Evolutionary conservation across 306 rosid genomes (phyloP).

Genomic region (Inga laurina): DNA sequence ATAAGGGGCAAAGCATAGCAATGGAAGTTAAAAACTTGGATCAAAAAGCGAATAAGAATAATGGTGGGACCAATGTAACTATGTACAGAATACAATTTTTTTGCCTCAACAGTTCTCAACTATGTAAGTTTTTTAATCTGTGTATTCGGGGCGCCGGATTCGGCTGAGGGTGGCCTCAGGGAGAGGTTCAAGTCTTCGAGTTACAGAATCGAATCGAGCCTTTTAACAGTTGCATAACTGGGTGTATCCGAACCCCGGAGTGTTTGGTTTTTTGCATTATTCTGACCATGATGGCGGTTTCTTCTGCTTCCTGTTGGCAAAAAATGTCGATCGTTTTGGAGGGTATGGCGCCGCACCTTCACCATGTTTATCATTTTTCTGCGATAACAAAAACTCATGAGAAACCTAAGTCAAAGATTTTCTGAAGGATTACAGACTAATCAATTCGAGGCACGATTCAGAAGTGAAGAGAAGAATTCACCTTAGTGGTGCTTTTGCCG

Average conservation of each 20-base stretch:
- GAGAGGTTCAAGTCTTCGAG: not conserved
- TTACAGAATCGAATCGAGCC: not conserved
- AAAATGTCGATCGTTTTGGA: conserved; percentile 35
- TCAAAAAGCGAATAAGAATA: not conserved
- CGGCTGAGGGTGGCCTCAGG: not conserved
- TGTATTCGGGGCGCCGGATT: not conserved
- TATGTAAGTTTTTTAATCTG: not conserved
- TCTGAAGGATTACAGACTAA: not conserved
- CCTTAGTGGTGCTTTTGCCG: conserved; percentile 35
- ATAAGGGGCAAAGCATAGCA: not conserved
- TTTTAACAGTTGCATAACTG: not conserved
- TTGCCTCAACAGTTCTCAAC: not conserved
- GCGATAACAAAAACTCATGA: conserved; percentile 34
- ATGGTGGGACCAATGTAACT: not conserved
- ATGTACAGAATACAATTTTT: conserved; percentile 30
- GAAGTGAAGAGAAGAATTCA: conserved; percentile 29
- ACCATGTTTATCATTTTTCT: conserved; percentile 41
- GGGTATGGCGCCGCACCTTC: conserved; percentile 44
- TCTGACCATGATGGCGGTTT: conserved; percentile 30
- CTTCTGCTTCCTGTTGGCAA: conserved; percentile 42
- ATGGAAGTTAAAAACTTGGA: not conserved
- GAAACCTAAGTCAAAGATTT: not conserved
- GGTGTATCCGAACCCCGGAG: conserved; percentile 24
- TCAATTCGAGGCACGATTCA: conserved; percentile 2
- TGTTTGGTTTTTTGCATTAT: not conserved